These are phyloP conservation scores for Bromus sterilis DNA, from an alignment of 176 grass and related monocot species.

Conservation along the genomic window DNA sequence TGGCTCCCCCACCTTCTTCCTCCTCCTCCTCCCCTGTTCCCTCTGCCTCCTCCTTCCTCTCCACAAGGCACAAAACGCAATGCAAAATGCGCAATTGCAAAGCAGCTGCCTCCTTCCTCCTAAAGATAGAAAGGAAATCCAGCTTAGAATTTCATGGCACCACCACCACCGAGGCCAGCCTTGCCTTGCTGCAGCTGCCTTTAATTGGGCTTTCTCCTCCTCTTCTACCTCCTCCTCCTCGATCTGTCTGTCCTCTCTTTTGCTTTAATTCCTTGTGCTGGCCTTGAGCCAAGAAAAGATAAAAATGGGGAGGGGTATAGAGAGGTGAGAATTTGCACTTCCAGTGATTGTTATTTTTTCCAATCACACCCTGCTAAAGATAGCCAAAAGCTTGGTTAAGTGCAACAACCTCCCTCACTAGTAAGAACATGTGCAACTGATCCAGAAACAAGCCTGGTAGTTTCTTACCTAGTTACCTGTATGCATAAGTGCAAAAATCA, in stretches of 20 bases:
- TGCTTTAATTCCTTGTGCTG: slow-evolving; percentile 32
- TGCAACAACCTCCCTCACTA: slow-evolving; percentile 23
- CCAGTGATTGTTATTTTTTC: not conserved
- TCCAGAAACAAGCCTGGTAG: not conserved
- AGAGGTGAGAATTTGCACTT: slow-evolving; percentile 5
- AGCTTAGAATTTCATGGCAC: slow-evolving; percentile 5
- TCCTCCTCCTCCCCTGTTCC: not conserved
- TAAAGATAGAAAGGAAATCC: slow-evolving; percentile 45
- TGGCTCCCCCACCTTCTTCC: slow-evolving; percentile 23
- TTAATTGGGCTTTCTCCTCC: slow-evolving; percentile 26
- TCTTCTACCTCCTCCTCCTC: not conserved
- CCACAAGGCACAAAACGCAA: slow-evolving; percentile 4
- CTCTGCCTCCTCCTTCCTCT: not conserved
- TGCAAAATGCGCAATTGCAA: slow-evolving; percentile 2
- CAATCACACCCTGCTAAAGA: not conserved
- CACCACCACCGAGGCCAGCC: not conserved
- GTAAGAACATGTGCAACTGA: slow-evolving; percentile 28
- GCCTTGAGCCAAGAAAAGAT: slow-evolving; percentile 27
- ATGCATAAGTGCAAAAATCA: not conserved
- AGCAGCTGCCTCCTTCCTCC: slow-evolving; percentile 10
- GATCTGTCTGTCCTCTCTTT: slow-evolving; percentile 20
- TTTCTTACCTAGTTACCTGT: not conserved
- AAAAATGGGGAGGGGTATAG: not conserved
- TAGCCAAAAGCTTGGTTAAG: slow-evolving; percentile 21
- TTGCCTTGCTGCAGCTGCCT: not conserved